Conservation (phyloP, 495 filamentous ascomycete species). For the Hypoxylon rickii region DNA sequence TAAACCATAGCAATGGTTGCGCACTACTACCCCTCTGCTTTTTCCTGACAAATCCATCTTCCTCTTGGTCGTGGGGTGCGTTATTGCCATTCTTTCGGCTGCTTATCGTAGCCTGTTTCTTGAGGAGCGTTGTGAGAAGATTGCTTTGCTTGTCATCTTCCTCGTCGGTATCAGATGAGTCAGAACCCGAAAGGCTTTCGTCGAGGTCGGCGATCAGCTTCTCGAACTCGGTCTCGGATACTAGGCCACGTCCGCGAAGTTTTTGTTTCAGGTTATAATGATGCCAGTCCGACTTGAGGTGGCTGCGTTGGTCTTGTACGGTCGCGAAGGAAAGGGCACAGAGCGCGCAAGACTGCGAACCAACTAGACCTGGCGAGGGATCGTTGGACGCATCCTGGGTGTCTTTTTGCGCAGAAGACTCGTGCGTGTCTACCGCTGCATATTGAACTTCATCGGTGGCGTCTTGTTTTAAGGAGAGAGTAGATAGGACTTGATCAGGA, state of each 20-base stretch:
- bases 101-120: constrained; percentile 77
- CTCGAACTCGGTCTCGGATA: constrained; percentile 81
- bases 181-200: constrained; percentile 88
- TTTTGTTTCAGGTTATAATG: constrained; percentile 93
- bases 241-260: constrained; percentile 66
- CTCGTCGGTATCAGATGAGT: constrained; percentile 57
- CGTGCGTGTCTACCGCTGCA: constrained; percentile 32
- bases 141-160: constrained; percentile 60
- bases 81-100: constrained; percentile 39
- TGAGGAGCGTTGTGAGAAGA: constrained; percentile 72
- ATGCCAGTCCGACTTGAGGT: constrained; percentile 91
- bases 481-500: constrained; percentile 73
- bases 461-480: constrained; percentile 63
- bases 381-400: constrained; percentile 46
- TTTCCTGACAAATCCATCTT: constrained; percentile 47
- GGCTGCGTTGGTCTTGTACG: constrained; percentile 80
- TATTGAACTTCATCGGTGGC: constrained; percentile 36
- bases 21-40: constrained; percentile 63
- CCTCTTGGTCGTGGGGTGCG: constrained; percentile 47
- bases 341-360: constrained; percentile 78
- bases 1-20: constrained; percentile 84
- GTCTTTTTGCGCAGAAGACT: constrained; percentile 17
- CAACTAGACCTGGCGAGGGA: constrained; percentile 45
- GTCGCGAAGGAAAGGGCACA: constrained; percentile 71
- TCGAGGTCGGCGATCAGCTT: constrained; percentile 80